Evolutionary conservation across 345 rosid species (phyloP).

Genomic region (Reutealis trisperma): DNA sequence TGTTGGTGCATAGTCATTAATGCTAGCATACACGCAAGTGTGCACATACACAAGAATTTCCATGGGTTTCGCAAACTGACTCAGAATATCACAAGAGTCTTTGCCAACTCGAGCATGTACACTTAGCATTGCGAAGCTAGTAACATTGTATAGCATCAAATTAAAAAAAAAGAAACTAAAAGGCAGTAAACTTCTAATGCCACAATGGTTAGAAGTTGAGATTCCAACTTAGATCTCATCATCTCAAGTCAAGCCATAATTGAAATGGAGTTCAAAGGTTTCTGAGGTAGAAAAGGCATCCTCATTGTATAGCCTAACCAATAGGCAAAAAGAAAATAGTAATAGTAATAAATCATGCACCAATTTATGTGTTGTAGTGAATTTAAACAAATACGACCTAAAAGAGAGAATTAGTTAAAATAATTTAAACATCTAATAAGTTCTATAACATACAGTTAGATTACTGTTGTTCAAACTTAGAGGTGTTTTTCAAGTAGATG

Average conservation of each 20-base stretch:
- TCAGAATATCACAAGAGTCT: background rate
- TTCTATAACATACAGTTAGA: conserved; percentile 3
- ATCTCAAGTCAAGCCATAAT: background rate
- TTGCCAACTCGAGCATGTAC: background rate
- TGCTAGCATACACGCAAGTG: background rate
- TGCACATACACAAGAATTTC: background rate
- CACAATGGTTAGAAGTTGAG: background rate
- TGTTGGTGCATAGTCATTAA: background rate
- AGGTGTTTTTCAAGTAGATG: background rate
- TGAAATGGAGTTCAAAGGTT: background rate
- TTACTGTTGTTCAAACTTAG: background rate
- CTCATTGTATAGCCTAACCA: background rate
- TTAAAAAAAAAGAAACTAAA: background rate
- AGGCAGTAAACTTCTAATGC: background rate
- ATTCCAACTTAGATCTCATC: background rate
- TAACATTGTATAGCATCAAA: background rate
- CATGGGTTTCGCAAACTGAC: background rate
- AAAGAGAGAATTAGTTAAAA: background rate
- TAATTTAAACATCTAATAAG: background rate
- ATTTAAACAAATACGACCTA: background rate
- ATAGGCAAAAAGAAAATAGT: background rate
- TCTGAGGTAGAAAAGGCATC: background rate
- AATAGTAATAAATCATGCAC: background rate
- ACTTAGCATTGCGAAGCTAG: background rate
- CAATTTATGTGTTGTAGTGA: background rate